Base-by-base conservation (phyloP, 75 land plant genomes). In the Sequoia sempervirens region DNA sequence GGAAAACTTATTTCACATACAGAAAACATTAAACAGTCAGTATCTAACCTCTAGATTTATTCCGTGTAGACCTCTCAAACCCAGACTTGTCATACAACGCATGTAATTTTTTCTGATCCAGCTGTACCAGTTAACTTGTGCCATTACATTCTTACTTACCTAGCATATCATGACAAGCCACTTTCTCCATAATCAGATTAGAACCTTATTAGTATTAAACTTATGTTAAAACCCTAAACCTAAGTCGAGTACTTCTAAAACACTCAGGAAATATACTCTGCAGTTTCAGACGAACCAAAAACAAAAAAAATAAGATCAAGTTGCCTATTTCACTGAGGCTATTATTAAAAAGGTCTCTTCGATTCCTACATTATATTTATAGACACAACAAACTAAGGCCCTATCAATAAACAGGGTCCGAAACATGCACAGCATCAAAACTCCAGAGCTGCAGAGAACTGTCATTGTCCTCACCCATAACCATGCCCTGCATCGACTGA, bases 391-490 rank as follows among this genome's bases (percentile, higher is more conserved):
- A 23, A 75, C 41, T 9, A 38, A 2, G 11, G 78, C 43, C 41
- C 20, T 40, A 15, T 75, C n/a, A 75, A 38, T 75, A 75, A 75
- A 23, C 45, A 40, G 78, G 6, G 23, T 75, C 78, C 23, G 78
- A 75, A 75, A 75, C 41, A 75, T 38, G 78, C 45, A 74, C 76
- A 7, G 76, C 76, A 74, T 75, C 78, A 38, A 75, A 75, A 40
- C 26, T 75, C 78, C 78, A 75, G 41, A 75, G 78, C 43, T 75
- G 78, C 78, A 75, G 41, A 40, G 9, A 38, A 40, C 40, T 38
- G n/a, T 75, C 78, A 75, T 40, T 40, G 26, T 75, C 78, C 43
- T 75, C 78, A 40, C 43, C 78, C 20, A 75, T 75, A 20, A 40
- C 45, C 43, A 75, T 23, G 10, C 78, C 78, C 43, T 75, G 78